phyloP scores from a whole-genome alignment of 192 early-diverging fungal species.

The Helicostylum pulchrum region DNA sequence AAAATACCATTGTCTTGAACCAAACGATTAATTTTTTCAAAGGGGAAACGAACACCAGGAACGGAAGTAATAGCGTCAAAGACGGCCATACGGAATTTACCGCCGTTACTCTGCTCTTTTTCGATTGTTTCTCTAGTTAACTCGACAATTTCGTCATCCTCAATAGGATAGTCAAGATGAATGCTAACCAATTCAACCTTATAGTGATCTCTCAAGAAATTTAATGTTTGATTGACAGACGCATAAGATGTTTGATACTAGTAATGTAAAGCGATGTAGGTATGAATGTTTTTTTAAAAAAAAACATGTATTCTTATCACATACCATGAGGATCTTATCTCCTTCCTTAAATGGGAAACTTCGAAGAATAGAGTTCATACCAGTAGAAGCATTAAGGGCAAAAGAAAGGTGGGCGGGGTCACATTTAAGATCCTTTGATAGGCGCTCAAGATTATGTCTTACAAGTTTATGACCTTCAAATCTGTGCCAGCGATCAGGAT shows the following conservation, averaged over 20 bases:
- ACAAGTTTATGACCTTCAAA: conserved; percentile 30
- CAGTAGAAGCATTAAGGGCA: conserved; percentile 51
- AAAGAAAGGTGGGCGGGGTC: conserved; percentile 51
- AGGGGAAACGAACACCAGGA: conserved; percentile 44
- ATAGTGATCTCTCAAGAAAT: conserved; percentile 40
- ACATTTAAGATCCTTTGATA: conserved; percentile 47
- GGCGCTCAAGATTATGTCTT: conserved; percentile 25
- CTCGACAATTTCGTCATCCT: conserved; percentile 34
- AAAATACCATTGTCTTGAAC: conserved; percentile 47
- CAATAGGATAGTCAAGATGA: conserved; percentile 43
- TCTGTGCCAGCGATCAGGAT: conserved; percentile 48
- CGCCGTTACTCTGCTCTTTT: conserved; percentile 28
- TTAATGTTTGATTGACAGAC: conserved; percentile 40
- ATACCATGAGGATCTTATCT: conserved; percentile 36
- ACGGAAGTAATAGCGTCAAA: conserved; percentile 53
- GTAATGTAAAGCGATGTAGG: too few species aligned
- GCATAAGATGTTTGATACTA: conserved; percentile 51
- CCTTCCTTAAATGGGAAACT: conserved; percentile 42
- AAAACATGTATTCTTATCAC: background rate
- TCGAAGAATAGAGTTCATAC: conserved; percentile 51
- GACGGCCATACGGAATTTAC: conserved; percentile 39
- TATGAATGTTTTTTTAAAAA: too few species aligned
- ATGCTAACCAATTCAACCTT: conserved; percentile 42
- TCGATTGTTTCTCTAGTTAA: conserved; percentile 41
- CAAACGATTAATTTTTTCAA: conserved; percentile 36